Evolutionary conservation across 2,329 filamentous ascomycete species (phyloP).

Genomic region (Nakataea oryzae): DNA sequence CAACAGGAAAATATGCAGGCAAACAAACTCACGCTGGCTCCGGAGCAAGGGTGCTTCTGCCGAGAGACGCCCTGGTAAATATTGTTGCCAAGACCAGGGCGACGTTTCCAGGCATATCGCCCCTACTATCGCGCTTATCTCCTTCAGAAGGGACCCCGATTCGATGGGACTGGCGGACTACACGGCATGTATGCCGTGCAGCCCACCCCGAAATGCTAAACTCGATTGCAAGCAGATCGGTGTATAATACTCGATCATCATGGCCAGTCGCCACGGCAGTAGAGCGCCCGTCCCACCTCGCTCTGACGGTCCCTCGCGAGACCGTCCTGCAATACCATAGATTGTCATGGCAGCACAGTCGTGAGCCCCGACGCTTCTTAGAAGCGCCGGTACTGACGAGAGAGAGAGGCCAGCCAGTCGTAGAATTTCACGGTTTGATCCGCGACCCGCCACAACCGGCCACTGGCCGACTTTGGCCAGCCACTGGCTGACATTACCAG

Average conservation of each 20-base stretch:
- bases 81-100: not conserved
- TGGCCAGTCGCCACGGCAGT: conserved; percentile 2
- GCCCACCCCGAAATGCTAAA: not conserved
- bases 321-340: not conserved
- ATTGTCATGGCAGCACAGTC: no score
- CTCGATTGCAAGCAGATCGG: conserved; percentile 1
- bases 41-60: conserved; percentile 6
- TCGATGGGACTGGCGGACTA: conserved; percentile 4
- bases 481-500: not conserved
- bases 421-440: not conserved
- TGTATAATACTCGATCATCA: conserved; percentile 1
- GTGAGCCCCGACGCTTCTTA: not conserved
- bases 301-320: not conserved
- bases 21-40: conserved; percentile 6
- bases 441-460: not conserved
- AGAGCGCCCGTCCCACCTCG: not conserved
- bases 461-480: not conserved
- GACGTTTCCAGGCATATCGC: conserved; percentile 3
- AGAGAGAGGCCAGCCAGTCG: not conserved
- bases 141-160: conserved; percentile 8
- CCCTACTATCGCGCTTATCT: conserved; percentile 9
- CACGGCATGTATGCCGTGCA: not conserved
- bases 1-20: not conserved
- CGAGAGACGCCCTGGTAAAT: not conserved
- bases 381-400: not conserved